Evolutionary conservation across 129 eudicot species (phyloP), one percentile per base, ranked within the genome.

Genomic region (Smallanthus sonchifolius): DNA sequence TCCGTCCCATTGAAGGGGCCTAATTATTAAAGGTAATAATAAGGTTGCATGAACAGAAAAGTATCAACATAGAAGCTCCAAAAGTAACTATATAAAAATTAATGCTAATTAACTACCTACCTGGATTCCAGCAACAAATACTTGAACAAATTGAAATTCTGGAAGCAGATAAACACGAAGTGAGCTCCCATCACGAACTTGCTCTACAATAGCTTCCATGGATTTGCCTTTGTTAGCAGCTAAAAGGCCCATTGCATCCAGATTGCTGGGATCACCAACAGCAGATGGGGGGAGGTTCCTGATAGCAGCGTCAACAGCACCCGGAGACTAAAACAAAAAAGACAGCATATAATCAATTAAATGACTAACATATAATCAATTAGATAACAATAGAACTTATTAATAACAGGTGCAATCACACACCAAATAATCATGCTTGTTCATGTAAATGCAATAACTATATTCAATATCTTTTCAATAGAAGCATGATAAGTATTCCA

Each of bases 231-330:
- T 95, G 76, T 91, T 87, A 9, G 82, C 70, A 67, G 73, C 85
- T 82, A 91, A 69, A 60, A 95, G 83, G 5, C 81, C 85, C 87
- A 82, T 84, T 4, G 97, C 90, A 81, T 91, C 88, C 13, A 95
- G 84, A 86, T 87, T 88, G 71, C 91, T 78, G 40, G 94, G 74
- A 82, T 88, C 96, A 36, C 97, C 92, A 65, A 95, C 80, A 48
- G 99, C 96, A 48, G 99, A 95, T 62, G 99, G 97, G 44, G 99
- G 99, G 16, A 95, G 84, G 67, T 87, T 83, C 78, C 99, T 87
- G 67, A 91, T 79, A 30, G 97, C 74, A 16, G 97, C 99, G 77
- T 95, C 97, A 44, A 90, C 74, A 52, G 97, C 87, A 82, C 97
- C 96, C 7, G 97, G 91, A 42, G 75, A 82, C 98, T 95, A 80